Evolutionary conservation across 768 basidiomycete genomes (phyloP).

Genomic region (Tulasnella sp.): DNA sequence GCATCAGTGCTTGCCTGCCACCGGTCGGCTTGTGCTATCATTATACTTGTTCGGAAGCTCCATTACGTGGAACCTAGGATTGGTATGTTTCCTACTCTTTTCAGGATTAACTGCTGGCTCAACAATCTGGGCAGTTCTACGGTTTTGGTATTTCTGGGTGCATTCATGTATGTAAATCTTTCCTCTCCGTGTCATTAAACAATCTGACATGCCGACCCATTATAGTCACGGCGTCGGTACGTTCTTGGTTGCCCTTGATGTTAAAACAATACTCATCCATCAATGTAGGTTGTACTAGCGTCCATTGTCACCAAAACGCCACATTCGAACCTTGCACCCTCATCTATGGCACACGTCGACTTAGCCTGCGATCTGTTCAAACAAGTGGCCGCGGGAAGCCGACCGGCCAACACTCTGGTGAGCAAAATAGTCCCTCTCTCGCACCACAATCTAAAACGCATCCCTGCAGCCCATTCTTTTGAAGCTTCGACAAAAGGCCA

Average conservation of each 20-base stretch:
- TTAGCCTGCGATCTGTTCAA: constrained; percentile 29
- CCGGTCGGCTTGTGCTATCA: constrained; percentile 41
- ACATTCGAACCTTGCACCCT: constrained; percentile 63
- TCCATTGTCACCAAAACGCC: constrained; percentile 77
- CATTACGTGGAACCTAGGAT: constrained; percentile 23
- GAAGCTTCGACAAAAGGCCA: constrained; percentile 28
- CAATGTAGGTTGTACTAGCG: constrained; percentile 62
- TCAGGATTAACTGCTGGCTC: background rate
- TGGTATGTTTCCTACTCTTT: constrained; percentile 35
- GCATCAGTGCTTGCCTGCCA: constrained; percentile 56
- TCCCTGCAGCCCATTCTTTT: constrained; percentile 26
- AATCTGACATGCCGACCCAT: background rate
- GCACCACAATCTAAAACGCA: constrained; percentile 4
- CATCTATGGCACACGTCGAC: constrained; percentile 63
- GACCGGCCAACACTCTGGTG: constrained; percentile 26
- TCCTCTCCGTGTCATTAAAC: background rate
- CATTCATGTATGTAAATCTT: constrained; percentile 13
- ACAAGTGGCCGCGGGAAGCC: constrained; percentile 27
- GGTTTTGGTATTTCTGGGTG: constrained; percentile 51
- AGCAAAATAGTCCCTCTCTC: background rate
- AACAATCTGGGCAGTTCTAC: constrained; percentile 47
- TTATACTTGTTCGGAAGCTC: constrained; percentile 55
- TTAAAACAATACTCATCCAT: background rate
- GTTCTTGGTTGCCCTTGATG: background rate
- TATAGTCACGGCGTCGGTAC: constrained; percentile 22